Percentiles rank a stretch among this genome's conserved stretches.
These are phyloP conservation scores for Micractinium conductrix DNA, from an alignment of 139 green algal genomes.

Conservation along the genomic window DNA sequence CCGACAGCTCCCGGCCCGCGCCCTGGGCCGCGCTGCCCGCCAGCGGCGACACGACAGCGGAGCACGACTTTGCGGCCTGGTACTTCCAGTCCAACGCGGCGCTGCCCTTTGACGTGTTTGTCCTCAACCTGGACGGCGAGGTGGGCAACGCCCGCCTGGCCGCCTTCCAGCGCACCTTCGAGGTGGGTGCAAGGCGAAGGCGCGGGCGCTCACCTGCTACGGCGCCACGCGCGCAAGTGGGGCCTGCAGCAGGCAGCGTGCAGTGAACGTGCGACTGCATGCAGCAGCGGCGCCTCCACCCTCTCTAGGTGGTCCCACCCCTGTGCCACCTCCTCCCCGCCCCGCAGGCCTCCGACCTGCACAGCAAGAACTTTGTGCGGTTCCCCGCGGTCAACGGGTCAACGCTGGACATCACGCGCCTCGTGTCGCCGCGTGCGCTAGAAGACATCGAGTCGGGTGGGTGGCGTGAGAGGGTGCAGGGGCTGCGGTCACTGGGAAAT, in stretches of 20 bases:
- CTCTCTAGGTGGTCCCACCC: too few relatives aligned
- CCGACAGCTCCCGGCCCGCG: background rate
- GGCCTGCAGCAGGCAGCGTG: background rate
- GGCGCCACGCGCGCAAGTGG: background rate
- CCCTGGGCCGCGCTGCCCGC: background rate
- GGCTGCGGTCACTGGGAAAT: background rate
- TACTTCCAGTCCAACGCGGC: constrained; percentile 24
- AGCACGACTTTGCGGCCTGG: constrained; percentile 27
- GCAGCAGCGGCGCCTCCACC: too few relatives aligned
- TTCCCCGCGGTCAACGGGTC: constrained; percentile 22
- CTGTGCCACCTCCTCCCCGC: background rate
- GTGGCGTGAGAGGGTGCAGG: background rate
- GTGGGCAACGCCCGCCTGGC: background rate
- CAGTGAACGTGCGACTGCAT: too few relatives aligned
- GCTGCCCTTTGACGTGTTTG: constrained; percentile 36
- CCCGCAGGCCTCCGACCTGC: constrained; percentile 3
- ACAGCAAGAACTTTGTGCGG: constrained; percentile 20
- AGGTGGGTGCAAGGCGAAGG: too few relatives aligned
- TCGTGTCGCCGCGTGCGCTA: background rate
- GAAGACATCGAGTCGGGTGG: constrained; percentile 3
- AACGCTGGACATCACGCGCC: constrained; percentile 1
- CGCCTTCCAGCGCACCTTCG: constrained; percentile 18
- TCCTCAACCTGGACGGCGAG: constrained; percentile 34
- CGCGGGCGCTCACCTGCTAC: too few relatives aligned
- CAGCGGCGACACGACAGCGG: background rate